These are phyloP conservation scores for Monosporozyma siamensis DNA, from an alignment of 805 yeast genomes.

Conservation along the genomic window DNA sequence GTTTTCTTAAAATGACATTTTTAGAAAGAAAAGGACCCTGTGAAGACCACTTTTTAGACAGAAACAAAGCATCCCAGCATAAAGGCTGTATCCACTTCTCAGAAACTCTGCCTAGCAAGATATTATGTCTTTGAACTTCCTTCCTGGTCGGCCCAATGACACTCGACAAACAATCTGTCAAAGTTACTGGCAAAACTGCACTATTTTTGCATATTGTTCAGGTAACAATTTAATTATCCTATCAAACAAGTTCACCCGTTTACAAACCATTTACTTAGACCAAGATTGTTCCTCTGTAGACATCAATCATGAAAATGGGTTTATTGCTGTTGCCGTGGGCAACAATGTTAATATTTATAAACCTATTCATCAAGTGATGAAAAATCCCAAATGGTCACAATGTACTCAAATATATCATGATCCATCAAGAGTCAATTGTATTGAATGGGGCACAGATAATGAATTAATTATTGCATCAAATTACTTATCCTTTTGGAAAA, in stretches of 20 bases:
- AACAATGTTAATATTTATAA: slow-evolving; percentile 40
- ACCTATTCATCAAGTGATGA: slow-evolving; percentile 44
- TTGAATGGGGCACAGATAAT: slow-evolving; percentile 45
- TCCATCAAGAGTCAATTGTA: slow-evolving; percentile 32
- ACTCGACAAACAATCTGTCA: slow-evolving; percentile 47
- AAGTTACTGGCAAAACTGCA: slow-evolving; percentile 55
- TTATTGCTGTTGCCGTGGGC: slow-evolving; percentile 45
- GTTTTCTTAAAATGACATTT: no score
- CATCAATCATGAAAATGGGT: slow-evolving; percentile 52
- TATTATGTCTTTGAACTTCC: slow-evolving; percentile 59
- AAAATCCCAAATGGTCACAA: slow-evolving; percentile 38
- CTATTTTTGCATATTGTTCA: slow-evolving; percentile 67
- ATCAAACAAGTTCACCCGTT: slow-evolving; percentile 40
- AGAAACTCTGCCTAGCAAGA: no score
- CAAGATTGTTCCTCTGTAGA: slow-evolving; percentile 59
- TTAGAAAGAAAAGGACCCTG: no score
- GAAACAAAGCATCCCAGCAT: no score
- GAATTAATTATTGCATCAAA: slow-evolving; percentile 59
- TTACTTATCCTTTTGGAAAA: slow-evolving; percentile 45
- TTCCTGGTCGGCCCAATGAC: slow-evolving; percentile 79
- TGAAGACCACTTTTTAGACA: no score
- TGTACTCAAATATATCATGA: slow-evolving; percentile 27
- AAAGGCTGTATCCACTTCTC: no score
- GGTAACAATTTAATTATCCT: slow-evolving; percentile 76
- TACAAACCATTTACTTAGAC: slow-evolving; percentile 72